phyloP scores from a whole-genome alignment of 2,329 filamentous ascomycete species.

The Trichoderma polysporum region DNA sequence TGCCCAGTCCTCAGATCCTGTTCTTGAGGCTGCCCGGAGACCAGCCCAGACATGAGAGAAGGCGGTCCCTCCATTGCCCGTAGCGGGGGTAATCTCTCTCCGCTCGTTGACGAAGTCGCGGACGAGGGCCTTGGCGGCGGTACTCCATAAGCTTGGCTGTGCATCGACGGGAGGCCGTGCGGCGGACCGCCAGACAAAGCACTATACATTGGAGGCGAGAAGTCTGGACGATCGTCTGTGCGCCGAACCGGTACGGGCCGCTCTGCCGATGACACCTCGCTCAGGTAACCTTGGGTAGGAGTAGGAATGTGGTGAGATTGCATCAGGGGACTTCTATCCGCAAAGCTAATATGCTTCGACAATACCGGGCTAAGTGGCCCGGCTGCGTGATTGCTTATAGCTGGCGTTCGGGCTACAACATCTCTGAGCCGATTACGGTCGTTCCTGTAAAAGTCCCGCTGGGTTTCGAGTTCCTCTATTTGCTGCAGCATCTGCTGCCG shows the following conservation, averaged over 20 bases:
- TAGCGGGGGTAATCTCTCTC: constrained; percentile 50
- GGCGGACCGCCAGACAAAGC: constrained; percentile 37
- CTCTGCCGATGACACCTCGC: constrained; percentile 46
- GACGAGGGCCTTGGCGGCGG: constrained; percentile 40
- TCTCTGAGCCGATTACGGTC: constrained; percentile 72
- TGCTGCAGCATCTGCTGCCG: constrained; percentile 62
- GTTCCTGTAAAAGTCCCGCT: constrained; percentile 70
- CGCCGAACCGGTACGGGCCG: constrained; percentile 47
- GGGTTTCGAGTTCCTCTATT: constrained; percentile 55
- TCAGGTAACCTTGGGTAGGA: constrained; percentile 37
- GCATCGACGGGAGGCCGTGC: constrained; percentile 43
- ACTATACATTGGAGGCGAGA: constrained; percentile 41
- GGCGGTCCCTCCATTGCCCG: constrained; percentile 43
- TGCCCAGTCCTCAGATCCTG: constrained; percentile 39
- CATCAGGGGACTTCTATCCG: constrained; percentile 39
- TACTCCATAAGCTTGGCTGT: constrained; percentile 38
- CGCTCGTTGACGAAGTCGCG: constrained; percentile 38
- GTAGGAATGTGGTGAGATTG: constrained; percentile 30
- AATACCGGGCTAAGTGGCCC: constrained; percentile 53
- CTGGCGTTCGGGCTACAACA: constrained; percentile 60
- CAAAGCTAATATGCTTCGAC: constrained; percentile 36
- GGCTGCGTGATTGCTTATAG: constrained; percentile 53
- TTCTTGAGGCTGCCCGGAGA: constrained; percentile 34
- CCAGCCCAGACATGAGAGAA: constrained; percentile 26
- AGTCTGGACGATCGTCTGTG: constrained; percentile 49